phyloP scores from a whole-genome alignment of 2,329 filamentous ascomycete species.

The Zelopaecilomyces penicillatus region DNA sequence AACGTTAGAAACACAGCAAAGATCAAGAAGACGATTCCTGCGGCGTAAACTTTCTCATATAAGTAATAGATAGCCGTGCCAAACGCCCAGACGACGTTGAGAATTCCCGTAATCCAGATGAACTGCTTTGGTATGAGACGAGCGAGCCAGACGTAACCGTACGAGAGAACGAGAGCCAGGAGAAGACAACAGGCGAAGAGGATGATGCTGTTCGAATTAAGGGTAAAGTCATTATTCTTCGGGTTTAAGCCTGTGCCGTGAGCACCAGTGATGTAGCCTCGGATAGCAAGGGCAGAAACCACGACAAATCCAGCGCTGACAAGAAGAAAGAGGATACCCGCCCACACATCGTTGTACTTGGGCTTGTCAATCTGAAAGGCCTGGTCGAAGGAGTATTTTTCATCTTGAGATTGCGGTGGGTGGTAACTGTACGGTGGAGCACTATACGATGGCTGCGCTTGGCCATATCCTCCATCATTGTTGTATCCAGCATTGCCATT shows the following conservation, averaged over 20 bases:
- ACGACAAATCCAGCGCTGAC: conserved; percentile 67
- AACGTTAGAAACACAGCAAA: conserved; percentile 37
- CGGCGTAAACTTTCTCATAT: conserved; percentile 65
- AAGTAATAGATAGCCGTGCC: conserved; percentile 84
- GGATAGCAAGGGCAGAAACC: conserved; percentile 66
- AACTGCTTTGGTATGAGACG: conserved; percentile 79
- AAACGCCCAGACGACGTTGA: conserved; percentile 79
- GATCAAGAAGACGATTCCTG: conserved; percentile 78
- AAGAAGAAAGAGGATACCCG: conserved; percentile 66
- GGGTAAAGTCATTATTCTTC: conserved; percentile 52
- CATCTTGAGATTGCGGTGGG: conserved; percentile 28
- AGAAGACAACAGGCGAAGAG: conserved; percentile 73
- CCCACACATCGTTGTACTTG: conserved; percentile 91
- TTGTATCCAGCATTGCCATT: conserved; percentile 11
- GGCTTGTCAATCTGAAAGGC: conserved; percentile 73
- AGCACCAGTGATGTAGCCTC: conserved; percentile 58
- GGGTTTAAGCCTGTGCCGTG: conserved; percentile 69
- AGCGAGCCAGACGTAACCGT: conserved; percentile 66
- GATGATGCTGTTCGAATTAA: conserved; percentile 78
- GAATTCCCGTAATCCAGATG: conserved; percentile 84
- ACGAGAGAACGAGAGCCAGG: conserved; percentile 67
- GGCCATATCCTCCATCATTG: conserved; percentile 16
- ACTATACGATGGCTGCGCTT: conserved; percentile 20
- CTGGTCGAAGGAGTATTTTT: conserved; percentile 62
- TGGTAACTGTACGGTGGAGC: conserved; percentile 27